Percentiles rank a stretch among this genome's conserved stretches.
Conservation (phyloP, 306 rosid genomes). For the Vicia sativa region DNA sequence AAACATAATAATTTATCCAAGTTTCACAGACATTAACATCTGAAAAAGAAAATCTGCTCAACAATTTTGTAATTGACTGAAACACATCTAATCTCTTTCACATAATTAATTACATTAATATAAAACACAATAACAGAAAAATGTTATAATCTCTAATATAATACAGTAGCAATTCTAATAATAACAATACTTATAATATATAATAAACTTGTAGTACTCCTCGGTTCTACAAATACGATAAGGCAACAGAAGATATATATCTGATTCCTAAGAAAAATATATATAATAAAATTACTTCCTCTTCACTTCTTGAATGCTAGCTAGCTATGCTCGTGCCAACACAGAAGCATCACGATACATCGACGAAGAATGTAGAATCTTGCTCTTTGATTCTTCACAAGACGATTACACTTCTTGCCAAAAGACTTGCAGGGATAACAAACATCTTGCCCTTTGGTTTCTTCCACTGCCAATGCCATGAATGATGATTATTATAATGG, state of each 20-base stretch:
- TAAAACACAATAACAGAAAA: neutral
- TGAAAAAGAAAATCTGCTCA: neutral
- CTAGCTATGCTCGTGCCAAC: slow-evolving; percentile 34
- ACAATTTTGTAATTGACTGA: neutral
- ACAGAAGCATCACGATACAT: slow-evolving; percentile 40
- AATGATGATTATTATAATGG: slow-evolving; percentile 25
- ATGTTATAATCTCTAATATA: neutral
- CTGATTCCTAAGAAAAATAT: too few relatives aligned
- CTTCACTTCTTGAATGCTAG: slow-evolving; percentile 26
- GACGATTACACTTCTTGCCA: slow-evolving; percentile 64
- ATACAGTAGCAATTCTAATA: neutral
- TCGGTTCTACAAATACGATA: too few relatives aligned
- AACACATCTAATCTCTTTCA: neutral
- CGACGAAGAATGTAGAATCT: slow-evolving; percentile 47
- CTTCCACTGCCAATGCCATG: slow-evolving; percentile 57
- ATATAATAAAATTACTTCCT: neutral
- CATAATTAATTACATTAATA: neutral
- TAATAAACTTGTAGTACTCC: too few relatives aligned
- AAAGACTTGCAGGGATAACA: slow-evolving; percentile 68
- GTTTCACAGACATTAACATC: neutral
- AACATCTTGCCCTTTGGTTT: slow-evolving; percentile 37
- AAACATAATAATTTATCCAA: too few relatives aligned
- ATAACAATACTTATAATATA: neutral
- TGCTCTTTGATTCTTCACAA: slow-evolving; percentile 43
- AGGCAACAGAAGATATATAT: too few relatives aligned